Evolutionary conservation across 2,329 filamentous ascomycete genomes (phyloP), one percentile per base, ranked within the genome.

Genomic region (Hymenoscyphus scutula): DNA sequence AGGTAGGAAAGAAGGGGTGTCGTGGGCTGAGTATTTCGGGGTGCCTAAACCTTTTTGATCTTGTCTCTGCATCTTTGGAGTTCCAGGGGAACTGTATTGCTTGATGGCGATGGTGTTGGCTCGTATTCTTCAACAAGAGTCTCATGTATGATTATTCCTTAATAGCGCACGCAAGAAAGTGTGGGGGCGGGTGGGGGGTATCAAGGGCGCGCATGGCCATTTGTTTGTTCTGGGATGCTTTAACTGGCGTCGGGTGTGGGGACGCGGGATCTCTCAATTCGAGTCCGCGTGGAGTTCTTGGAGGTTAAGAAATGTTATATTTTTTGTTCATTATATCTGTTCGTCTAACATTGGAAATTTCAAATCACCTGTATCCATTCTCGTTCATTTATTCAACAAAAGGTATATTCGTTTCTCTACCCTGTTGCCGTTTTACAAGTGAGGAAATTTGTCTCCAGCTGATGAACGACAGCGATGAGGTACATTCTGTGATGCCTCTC

Each of bases 121-220:
- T 67, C 54, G 63, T 71, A 48, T 25, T 32, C 62, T 71, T 71
- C 69, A 70, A 71, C 66, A 67, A 62, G 63, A 27, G 68, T 53
- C 62, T 58, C 15, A 64, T 71, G 70, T 72, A 72, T 65, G 65
- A 69, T 62, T 69, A 71, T 66, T 56, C 59, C 66, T 64, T 66
- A 30, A 29, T 41, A 37, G 60, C 41, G 56, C 57, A 61, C 41
- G 56, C 57, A 58, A 48, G 58, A 27, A 7, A 53, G 53, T 57
- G 62, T n/a, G n/a, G n/a, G n/a, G n/a, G n/a, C n/a, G 30, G 34
- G 56, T 56, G 55, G 45, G 61, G 51, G 62, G 10, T 23, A 11
- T 23, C 19, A 7, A 48, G n/a, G 41, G 41, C 41, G 62, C 38
- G 62, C 37, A 62, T 53, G 55, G 37, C 56, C 37, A 27, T 32